A percentile compares a stretch with the other conserved stretches of the same genome.
phyloP scores from a whole-genome alignment of 108 stramenopile species.

The Epipyxis sp. region DNA sequence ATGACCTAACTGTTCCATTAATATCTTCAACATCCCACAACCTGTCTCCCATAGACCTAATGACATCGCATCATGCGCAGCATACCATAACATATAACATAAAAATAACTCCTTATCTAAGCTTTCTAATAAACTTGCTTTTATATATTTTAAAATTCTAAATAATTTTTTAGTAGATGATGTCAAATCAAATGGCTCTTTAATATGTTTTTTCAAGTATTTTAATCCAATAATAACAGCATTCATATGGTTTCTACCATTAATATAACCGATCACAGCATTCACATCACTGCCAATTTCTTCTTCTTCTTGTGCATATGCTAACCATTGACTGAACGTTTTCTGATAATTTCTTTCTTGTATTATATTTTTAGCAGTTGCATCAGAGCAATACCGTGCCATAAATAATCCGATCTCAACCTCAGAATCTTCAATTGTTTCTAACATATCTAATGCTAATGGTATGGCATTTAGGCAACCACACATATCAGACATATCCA shows the following conservation, averaged over 20 bases:
- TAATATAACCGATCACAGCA: conserved; percentile 20
- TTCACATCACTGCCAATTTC: conserved; percentile 20
- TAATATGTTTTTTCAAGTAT: not conserved
- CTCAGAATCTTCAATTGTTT: not conserved
- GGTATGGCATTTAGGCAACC: not conserved
- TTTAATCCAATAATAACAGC: not conserved
- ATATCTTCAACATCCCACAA: not conserved
- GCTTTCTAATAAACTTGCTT: not conserved
- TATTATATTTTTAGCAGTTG: not conserved
- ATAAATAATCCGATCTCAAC: not conserved
- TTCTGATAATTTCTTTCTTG: not conserved
- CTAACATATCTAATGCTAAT: conserved; percentile 8
- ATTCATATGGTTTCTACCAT: not conserved
- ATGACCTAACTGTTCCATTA: not conserved
- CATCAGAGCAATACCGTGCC: not conserved
- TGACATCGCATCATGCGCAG: conserved; percentile 1
- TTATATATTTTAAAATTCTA: not conserved
- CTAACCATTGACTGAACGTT: not conserved
- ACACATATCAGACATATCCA: not conserved
- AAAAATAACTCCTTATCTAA: not conserved
- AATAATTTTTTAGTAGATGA: not conserved
- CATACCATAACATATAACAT: conserved; percentile 22
- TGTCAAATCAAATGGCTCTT: not conserved
- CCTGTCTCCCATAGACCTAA: not conserved
- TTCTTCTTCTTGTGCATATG: conserved; percentile 18